These are phyloP conservation scores for Peterozyma toletana DNA, from an alignment of 805 yeast species.

Conservation along the genomic window DNA sequence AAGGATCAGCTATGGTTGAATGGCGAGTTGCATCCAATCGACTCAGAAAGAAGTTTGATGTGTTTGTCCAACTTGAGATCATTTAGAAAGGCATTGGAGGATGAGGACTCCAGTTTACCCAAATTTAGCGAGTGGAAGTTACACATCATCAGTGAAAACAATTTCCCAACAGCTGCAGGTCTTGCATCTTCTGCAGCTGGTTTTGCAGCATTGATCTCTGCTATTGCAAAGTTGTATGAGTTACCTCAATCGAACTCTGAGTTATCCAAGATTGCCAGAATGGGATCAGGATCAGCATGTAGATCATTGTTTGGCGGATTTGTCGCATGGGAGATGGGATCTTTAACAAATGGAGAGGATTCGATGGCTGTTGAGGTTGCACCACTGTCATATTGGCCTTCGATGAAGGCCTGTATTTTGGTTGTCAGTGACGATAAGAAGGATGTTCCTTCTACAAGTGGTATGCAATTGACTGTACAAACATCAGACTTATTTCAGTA, in stretches of 20 bases:
- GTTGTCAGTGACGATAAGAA: constrained; percentile 92
- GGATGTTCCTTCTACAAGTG: constrained; percentile 90
- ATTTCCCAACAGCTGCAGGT: constrained; percentile 99
- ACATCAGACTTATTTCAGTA: constrained; percentile 82
- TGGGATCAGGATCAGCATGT: constrained; percentile 98
- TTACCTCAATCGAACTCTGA: constrained; percentile 83
- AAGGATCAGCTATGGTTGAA: constrained; percentile 78
- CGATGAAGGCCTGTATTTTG: constrained; percentile 83
- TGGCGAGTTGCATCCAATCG: constrained; percentile 71
- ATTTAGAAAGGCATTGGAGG: constrained; percentile 59
- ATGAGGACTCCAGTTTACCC: constrained; percentile 44
- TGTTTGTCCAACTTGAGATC: constrained; percentile 71
- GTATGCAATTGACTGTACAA: constrained; percentile 92
- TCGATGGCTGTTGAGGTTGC: constrained; percentile 93
- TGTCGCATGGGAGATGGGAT: constrained; percentile 99
- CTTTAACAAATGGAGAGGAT: constrained; percentile 68
- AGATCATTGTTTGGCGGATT: constrained; percentile 95
- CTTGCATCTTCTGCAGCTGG: constrained; percentile 98
- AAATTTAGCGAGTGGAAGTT: constrained; percentile 57
- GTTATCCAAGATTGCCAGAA: constrained; percentile 89
- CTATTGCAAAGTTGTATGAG: constrained; percentile 79
- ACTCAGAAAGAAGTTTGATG: constrained; percentile 55
- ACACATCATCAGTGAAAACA: constrained; percentile 86
- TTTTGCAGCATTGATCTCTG: constrained; percentile 87
- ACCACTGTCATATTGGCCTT: constrained; percentile 81